Base-by-base conservation (phyloP, 2,329 filamentous ascomycete genomes). In the Colletotrichum sp. region DNA sequence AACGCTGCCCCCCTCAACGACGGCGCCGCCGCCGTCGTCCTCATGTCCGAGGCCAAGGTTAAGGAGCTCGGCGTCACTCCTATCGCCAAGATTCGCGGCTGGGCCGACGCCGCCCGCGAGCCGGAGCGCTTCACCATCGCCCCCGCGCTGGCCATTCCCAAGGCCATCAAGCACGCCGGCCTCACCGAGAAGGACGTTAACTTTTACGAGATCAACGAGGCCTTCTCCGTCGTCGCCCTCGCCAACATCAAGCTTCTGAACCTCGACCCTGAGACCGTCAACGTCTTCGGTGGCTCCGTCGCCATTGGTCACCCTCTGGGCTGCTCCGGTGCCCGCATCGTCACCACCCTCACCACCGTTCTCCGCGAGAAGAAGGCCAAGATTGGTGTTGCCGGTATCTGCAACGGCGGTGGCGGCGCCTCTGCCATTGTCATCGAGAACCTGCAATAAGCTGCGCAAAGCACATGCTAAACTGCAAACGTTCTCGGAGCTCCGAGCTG, bases 191-290 rank as follows among this genome's bases (percentile, higher is more conserved):
- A 93, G 78, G 90, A 95, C 75, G 90, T 99, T 74, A 96, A 98
- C 82, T 97, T 92, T 80, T 99, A 97, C 85, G 97, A 99, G 90
- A 98, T 99, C 90, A 99, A 99, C 89, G 97, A 99, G 90, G 97
- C 97, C 56, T 99, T 99, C 90, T 97, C 95, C 77, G 97, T 98
- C 65, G 97, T 99, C 78, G 95, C 97, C 52, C 91, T 99, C 68
- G 96, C 97, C 79, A 99, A 99, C 89, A 92, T 98, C 88, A 98
- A 99, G 91, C 86, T 98, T 71, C 92, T 99, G 55, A 90, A 89
- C 77, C 87, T 99, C 73, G 89, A 89, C 78, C 90, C 94, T 78
- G 94, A 96, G 75, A 97, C 96, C 87, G 96, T 99, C 83, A 99
- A 99, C 87, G 89, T 98, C 72, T 96, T 96, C 82, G 97, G 97